Conservation (phyloP, 371 early-diverging fungal species). For the Sporodiniella umbellata region DNA sequence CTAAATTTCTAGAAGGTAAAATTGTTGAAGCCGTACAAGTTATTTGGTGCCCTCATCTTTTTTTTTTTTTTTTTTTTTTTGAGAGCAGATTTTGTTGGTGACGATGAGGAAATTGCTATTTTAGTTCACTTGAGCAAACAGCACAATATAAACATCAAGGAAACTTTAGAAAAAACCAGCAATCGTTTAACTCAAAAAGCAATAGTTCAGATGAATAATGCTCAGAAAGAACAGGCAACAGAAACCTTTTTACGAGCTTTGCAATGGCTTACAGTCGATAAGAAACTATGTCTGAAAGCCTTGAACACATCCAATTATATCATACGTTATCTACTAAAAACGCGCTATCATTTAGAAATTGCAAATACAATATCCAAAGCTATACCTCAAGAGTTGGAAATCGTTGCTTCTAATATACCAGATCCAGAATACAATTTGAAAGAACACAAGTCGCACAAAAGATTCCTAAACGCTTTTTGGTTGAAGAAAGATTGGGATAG, state of each 20-base stretch:
- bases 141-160: slow-evolving; percentile 9
- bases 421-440: background rate
- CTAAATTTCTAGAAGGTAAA: slow-evolving; percentile 25
- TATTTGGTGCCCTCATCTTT: too few species aligned
- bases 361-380: slow-evolving; percentile 1
- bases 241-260: background rate
- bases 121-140: slow-evolving; percentile 19
- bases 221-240: background rate
- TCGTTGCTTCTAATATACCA: background rate
- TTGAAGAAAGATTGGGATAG: slow-evolving; percentile 1
- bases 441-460: slow-evolving; percentile 5
- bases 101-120: slow-evolving; percentile 16
- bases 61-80: background rate
- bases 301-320: slow-evolving; percentile 7
- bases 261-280: slow-evolving; percentile 7
- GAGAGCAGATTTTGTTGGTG: slow-evolving; percentile 19
- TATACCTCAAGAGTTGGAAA: background rate
- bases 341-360: slow-evolving; percentile 4
- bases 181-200: slow-evolving; percentile 9
- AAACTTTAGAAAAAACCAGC: slow-evolving; percentile 6
- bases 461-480: background rate
- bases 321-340: slow-evolving; percentile 3
- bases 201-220: background rate
- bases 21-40: too few species aligned
- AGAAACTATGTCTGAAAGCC: background rate